Conservation (phyloP, 2,329 filamentous ascomycete genomes). For the Pestalotiopsis sp. region DNA sequence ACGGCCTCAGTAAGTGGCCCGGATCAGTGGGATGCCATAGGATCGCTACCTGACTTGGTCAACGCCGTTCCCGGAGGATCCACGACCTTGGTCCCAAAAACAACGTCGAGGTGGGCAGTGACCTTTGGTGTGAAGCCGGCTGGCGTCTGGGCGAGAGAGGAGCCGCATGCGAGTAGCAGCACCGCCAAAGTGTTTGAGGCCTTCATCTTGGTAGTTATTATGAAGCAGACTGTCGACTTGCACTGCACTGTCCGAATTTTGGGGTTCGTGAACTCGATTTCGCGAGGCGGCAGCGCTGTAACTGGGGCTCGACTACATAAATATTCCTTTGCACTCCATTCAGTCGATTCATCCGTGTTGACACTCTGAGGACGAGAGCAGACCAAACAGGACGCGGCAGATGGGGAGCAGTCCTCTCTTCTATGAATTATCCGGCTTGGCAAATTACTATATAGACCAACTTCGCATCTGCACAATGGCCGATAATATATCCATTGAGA, state of each 20-base stretch:
- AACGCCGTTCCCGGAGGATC: slow-evolving; percentile 27
- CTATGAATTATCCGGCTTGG: slow-evolving; percentile 14
- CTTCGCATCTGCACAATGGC: neutral
- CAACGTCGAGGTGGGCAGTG: slow-evolving; percentile 13
- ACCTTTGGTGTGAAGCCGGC: slow-evolving; percentile 12
- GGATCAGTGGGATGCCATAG: neutral
- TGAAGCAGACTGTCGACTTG: no score
- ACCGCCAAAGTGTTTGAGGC: neutral
- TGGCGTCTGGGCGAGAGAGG: slow-evolving; percentile 11
- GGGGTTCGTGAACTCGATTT: no score
- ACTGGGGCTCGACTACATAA: neutral
- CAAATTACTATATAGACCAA: neutral
- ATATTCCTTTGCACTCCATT: neutral
- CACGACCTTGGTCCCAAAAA: slow-evolving; percentile 25
- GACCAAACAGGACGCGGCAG: neutral
- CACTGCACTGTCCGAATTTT: no score
- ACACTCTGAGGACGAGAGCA: neutral
- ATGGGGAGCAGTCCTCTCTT: neutral
- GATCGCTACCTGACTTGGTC: slow-evolving; percentile 21
- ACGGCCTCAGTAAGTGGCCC: neutral
- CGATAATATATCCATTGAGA: neutral
- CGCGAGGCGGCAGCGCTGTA: neutral
- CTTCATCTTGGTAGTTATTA: no score
- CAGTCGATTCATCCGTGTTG: neutral
- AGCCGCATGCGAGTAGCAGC: neutral